phyloP scores from a whole-genome alignment of 2,329 filamentous ascomycete genomes.

The Volutella citrinella region DNA sequence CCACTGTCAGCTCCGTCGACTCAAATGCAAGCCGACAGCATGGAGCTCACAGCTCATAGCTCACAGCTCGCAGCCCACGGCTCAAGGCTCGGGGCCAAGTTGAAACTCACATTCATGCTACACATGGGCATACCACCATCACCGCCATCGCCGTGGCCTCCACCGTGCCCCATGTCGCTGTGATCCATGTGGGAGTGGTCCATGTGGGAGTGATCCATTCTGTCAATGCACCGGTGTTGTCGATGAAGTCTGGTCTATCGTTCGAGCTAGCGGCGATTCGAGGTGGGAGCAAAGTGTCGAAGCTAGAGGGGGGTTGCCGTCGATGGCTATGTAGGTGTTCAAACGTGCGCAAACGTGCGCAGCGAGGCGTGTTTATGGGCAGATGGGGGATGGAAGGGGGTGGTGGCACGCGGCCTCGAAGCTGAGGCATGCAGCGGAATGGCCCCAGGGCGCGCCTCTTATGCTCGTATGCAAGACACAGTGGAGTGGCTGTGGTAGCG shows the following conservation, averaged over 20 bases:
- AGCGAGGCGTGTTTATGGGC: conserved; percentile 14
- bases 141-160: conserved; percentile 59
- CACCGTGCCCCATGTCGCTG: conserved; percentile 54
- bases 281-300: neutral
- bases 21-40: no score
- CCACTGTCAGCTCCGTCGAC: no score
- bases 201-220: conserved; percentile 44
- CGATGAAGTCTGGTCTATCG: neutral
- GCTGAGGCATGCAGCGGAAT: no score
- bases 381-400: conserved; percentile 9
- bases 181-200: conserved; percentile 43
- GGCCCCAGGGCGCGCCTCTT: no score
- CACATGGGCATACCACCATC: no score
- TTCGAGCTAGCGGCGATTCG: neutral
- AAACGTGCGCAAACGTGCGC: conserved; percentile 44
- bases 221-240: neutral
- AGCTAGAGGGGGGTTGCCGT: conserved; percentile 1
- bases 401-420: no score
- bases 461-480: no score
- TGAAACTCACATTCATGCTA: conserved; percentile 78
- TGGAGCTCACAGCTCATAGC: no score
- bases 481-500: no score
- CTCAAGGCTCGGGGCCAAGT: no score
- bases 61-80: no score
- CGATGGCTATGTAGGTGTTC: conserved; percentile 5